Percentiles rank a stretch among this genome's conserved stretches.
Conservation (phyloP, 2,329 filamentous ascomycete species). For the Pseudogymnoascus sp. region DNA sequence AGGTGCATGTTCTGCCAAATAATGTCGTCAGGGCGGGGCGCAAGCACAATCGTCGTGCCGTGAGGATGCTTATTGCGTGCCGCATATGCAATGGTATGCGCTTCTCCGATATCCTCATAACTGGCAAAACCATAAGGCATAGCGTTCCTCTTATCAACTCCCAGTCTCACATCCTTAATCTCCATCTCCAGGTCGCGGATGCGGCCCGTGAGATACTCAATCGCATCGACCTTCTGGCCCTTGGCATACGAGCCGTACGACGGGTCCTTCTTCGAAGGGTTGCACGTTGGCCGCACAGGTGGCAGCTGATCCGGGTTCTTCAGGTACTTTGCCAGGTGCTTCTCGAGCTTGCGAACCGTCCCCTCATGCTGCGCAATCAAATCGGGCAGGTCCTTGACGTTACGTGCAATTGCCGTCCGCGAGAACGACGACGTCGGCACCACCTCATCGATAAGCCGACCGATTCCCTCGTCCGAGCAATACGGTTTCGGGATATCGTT, state of each 20-base stretch:
- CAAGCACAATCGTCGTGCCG: slow-evolving; percentile 67
- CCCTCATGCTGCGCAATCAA: slow-evolving; percentile 78
- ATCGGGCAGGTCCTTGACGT: slow-evolving; percentile 81
- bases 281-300: slow-evolving; percentile 65
- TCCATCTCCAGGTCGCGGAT: slow-evolving; percentile 76
- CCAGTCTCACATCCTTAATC: slow-evolving; percentile 73
- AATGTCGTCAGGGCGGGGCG: slow-evolving; percentile 80
- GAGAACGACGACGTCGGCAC: slow-evolving; percentile 72
- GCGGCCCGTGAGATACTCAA: slow-evolving; percentile 80
- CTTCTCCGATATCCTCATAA: slow-evolving; percentile 79
- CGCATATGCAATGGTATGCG: slow-evolving; percentile 78
- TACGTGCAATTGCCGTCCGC: slow-evolving; percentile 74
- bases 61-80: slow-evolving; percentile 72
- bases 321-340: slow-evolving; percentile 78
- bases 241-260: slow-evolving; percentile 54
- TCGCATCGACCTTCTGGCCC: slow-evolving; percentile 78
- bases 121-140: slow-evolving; percentile 92
- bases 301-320: slow-evolving; percentile 79
- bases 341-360: slow-evolving; percentile 73
- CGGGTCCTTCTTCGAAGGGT: slow-evolving; percentile 70
- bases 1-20: slow-evolving; percentile 93
- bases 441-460: slow-evolving; percentile 71
- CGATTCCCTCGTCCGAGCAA: slow-evolving; percentile 77
- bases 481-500: slow-evolving; percentile 75
- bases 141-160: slow-evolving; percentile 78